phyloP scores from a whole-genome alignment of 805 yeast species.

The Ogataea naganishii region DNA sequence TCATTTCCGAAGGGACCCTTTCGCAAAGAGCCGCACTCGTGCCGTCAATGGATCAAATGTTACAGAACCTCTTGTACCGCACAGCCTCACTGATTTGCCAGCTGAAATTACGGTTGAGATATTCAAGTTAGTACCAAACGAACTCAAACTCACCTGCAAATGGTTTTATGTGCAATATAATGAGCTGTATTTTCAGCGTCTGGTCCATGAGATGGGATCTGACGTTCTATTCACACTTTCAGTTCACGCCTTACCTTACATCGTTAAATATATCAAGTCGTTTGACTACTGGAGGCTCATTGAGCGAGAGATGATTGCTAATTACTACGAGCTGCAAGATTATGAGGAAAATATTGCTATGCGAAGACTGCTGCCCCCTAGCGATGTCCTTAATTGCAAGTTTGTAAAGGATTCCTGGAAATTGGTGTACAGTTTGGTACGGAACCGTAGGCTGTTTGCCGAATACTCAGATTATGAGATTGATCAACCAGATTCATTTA shows the following conservation, averaged over 20 bases:
- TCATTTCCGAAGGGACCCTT: too few species aligned
- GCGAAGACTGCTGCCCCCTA: slow-evolving; percentile 9
- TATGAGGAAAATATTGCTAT: slow-evolving; percentile 10
- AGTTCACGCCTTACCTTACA: slow-evolving; percentile 13
- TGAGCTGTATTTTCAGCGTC: slow-evolving; percentile 31
- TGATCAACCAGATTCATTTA: slow-evolving; percentile 39
- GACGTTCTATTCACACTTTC: slow-evolving; percentile 15
- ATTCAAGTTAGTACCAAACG: slow-evolving; percentile 19
- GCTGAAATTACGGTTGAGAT: slow-evolving; percentile 18
- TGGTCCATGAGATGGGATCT: slow-evolving; percentile 23
- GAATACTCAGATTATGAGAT: slow-evolving; percentile 28
- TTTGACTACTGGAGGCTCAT: slow-evolving; percentile 27
- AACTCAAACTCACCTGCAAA: slow-evolving; percentile 20
- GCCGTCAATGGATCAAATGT: too few species aligned
- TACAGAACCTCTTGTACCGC: too few species aligned
- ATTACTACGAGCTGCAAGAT: slow-evolving; percentile 12
- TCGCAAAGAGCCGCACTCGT: too few species aligned
- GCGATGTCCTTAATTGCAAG: slow-evolving; percentile 15
- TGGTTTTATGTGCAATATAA: slow-evolving; percentile 41
- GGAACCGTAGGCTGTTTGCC: slow-evolving; percentile 45
- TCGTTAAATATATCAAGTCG: slow-evolving; percentile 22
- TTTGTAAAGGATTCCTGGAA: slow-evolving; percentile 48
- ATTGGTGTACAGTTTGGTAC: slow-evolving; percentile 39
- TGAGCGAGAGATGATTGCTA: slow-evolving; percentile 16
- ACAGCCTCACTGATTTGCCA: slow-evolving; percentile 23